Evolutionary conservation across 345 rosid genomes (phyloP), one percentile per base, ranked within the genome.

Genomic region (Gossypium stocksii): DNA sequence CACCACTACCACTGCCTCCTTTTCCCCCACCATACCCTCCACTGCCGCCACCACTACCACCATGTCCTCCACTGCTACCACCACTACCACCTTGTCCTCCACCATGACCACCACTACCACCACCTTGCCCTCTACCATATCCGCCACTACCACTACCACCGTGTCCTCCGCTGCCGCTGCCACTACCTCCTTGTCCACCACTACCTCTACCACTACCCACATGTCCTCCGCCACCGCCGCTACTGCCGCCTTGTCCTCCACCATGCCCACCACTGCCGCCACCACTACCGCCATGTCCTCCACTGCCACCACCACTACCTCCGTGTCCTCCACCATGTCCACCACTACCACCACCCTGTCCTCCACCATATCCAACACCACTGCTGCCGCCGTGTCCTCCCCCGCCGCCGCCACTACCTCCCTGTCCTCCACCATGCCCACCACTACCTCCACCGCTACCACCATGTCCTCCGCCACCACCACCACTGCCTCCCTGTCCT

Each of bases 361-460:
- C 25, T 23, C 1, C 25, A 23, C 25, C 25, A 23, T 23, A 1
- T 1, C 25, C 25, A 23, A 1, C 25, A 23, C 25, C 34, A 29
- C 29, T 2, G 0, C 29, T 0, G 0, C 34, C 34, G 0, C 34
- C 34, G 0, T 34, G 41, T 0, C 41, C 41, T 0, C 7, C 7
- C 0, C 41, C 0, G 0, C 41, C 41, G 1, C 41, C 41, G 0
- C 41, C 1, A 34, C 41, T 4, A 1, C 41, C 1, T 0, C 41
- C 41, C 0, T 15, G 12, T 11, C 49, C 49, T 2, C 51, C 51
- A 34, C 41, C 41, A 34, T 46, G 14, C 0, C 51, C 68, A 2
- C 56, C 56, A 5, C 76, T 67, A 1, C 6, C 46, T 0, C 38
- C 6, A 4, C 38, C 6, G 0, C 34, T 29, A 10, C 49, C 51